phyloP scores from a whole-genome alignment of 768 basidiomycete genomes.

The Psilocybe cyanescens region DNA sequence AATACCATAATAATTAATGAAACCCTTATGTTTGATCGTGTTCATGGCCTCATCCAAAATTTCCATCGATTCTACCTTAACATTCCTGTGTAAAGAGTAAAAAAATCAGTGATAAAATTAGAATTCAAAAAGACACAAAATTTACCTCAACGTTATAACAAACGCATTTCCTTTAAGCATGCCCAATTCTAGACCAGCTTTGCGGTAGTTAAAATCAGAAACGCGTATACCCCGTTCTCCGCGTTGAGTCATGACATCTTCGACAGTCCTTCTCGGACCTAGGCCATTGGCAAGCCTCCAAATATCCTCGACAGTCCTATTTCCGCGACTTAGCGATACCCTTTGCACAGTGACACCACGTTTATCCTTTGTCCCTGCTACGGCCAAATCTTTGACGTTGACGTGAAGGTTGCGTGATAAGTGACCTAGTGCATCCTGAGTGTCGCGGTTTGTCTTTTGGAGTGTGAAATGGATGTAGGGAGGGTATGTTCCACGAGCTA shows the following conservation, averaged over 20 bases:
- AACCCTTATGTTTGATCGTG: constrained; percentile 82
- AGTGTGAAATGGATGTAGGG: constrained; percentile 96
- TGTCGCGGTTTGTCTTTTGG: constrained; percentile 97
- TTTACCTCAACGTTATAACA: constrained; percentile 89
- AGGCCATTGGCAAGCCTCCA: constrained; percentile 84
- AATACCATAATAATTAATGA: constrained; percentile 97
- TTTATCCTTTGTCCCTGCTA: constrained; percentile 98
- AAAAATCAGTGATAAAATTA: background rate
- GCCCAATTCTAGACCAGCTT: constrained; percentile 84
- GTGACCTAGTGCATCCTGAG: constrained; percentile 88
- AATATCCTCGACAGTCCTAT: constrained; percentile 78
- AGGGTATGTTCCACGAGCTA: constrained; percentile 68
- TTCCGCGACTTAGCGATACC: constrained; percentile 78
- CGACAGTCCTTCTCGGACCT: constrained; percentile 53
- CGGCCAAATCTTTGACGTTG: constrained; percentile 78
- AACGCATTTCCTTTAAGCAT: constrained; percentile 98
- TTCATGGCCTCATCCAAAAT: constrained; percentile 76
- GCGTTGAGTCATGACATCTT: constrained; percentile 66
- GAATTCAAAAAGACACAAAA: background rate
- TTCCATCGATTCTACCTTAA: constrained; percentile 75
- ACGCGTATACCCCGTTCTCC: constrained; percentile 91
- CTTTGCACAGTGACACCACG: constrained; percentile 95
- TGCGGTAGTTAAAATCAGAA: constrained; percentile 85
- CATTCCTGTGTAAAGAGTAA: constrained; percentile 59
- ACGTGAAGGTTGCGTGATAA: constrained; percentile 80